Conservation (phyloP, 768 basidiomycete genomes). For the Boletellus ananas region DNA sequence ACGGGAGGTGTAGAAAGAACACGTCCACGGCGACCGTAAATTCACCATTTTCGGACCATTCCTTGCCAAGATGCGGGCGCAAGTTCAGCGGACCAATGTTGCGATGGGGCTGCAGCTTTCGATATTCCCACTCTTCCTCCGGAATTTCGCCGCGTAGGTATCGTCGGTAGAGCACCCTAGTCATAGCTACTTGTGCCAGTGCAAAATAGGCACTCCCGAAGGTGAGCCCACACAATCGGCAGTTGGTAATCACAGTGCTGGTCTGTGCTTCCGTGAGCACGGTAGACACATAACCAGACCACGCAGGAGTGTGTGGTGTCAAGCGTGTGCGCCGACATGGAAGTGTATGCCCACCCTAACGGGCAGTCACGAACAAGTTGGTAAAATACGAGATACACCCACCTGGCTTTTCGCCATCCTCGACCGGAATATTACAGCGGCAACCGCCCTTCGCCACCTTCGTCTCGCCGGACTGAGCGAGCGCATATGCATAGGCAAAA, state of each 20-base stretch:
- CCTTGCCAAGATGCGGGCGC: conserved; percentile 44
- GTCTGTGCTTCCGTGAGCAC: conserved; percentile 33
- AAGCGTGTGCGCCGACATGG: conserved; percentile 39
- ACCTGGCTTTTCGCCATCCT: conserved; percentile 37
- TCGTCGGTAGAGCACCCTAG: conserved; percentile 46
- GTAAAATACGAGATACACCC: conserved; percentile 1
- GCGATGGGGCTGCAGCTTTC: conserved; percentile 47
- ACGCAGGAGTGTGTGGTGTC: conserved; percentile 37
- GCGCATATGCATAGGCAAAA: conserved; percentile 31
- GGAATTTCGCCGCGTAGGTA: conserved; percentile 47
- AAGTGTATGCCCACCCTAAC: conserved; percentile 55
- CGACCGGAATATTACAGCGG: conserved; percentile 33
- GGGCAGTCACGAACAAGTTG: not conserved
- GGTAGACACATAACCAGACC: conserved; percentile 22
- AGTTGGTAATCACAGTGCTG: conserved; percentile 32
- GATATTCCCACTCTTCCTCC: conserved; percentile 49
- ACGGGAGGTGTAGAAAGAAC: conserved; percentile 43
- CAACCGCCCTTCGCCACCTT: conserved; percentile 47
- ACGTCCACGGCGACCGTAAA: conserved; percentile 41
- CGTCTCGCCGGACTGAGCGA: conserved; percentile 34
- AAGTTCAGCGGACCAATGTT: conserved; percentile 49
- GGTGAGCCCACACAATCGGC: conserved; percentile 42
- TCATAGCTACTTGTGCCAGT: conserved; percentile 51
- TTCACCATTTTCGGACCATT: conserved; percentile 46
- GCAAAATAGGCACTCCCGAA: conserved; percentile 49